Evolutionary conservation across 768 basidiomycete species (phyloP).

Genomic region (Porphyrellus cyaneotinctus): DNA sequence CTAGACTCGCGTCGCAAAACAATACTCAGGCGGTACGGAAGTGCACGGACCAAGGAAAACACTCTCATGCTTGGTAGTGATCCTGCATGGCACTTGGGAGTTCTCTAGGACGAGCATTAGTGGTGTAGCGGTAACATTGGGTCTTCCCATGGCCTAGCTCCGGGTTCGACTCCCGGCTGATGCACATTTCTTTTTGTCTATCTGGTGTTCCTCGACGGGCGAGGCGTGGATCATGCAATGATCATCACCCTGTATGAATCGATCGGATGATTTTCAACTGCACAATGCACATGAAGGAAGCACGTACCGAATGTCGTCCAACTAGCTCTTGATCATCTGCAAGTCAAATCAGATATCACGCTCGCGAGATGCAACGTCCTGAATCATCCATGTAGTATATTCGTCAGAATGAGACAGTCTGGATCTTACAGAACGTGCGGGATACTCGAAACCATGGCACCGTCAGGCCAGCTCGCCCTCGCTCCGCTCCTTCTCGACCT

Average conservation of each 20-base stretch:
- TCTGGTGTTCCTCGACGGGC: too few species aligned
- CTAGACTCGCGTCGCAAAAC: too few species aligned
- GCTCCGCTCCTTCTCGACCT: conserved; percentile 58
- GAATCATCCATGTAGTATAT: not conserved
- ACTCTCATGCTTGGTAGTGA: too few species aligned
- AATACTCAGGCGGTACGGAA: too few species aligned
- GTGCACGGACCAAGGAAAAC: too few species aligned
- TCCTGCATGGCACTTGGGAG: too few species aligned
- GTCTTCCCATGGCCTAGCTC: conserved; percentile 74
- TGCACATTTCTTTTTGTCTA: conserved; percentile 29
- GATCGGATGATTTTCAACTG: too few species aligned
- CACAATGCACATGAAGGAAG: not conserved
- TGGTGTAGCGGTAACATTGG: conserved; percentile 88
- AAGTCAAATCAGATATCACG: too few species aligned
- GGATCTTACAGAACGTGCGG: not conserved
- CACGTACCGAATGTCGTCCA: not conserved
- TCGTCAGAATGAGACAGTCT: not conserved
- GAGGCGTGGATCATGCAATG: too few species aligned
- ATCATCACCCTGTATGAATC: not conserved
- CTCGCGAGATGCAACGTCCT: not conserved
- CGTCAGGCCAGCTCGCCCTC: conserved; percentile 17
- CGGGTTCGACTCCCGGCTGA: conserved; percentile 59
- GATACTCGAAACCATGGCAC: not conserved
- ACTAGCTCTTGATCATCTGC: not conserved
- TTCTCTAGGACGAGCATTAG: conserved; percentile 33